Percentiles rank a stretch among this genome's conserved stretches.
Conservation (phyloP, 257 asterid genomes). For the Nicotiana obtusifolia region DNA sequence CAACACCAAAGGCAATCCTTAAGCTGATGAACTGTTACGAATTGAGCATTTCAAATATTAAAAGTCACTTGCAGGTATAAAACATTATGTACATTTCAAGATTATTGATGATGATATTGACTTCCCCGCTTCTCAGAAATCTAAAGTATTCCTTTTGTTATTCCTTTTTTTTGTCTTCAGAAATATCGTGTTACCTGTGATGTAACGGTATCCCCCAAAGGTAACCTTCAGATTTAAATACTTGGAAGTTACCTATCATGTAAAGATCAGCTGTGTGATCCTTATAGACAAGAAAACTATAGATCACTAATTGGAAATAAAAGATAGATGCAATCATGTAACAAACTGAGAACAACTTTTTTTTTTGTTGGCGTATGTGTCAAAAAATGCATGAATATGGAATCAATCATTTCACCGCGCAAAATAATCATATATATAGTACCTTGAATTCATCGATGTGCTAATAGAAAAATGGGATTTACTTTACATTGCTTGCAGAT, state of each 20-base stretch:
- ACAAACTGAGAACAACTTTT: too few relatives aligned
- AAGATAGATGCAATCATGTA: not conserved
- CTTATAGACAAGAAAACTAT: not conserved
- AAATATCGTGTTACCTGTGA: constrained; percentile 29
- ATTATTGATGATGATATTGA: not conserved
- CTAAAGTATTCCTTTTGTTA: not conserved
- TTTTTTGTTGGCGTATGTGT: too few relatives aligned
- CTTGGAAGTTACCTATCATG: not conserved
- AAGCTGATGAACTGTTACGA: constrained; percentile 45
- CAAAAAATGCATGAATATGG: too few relatives aligned
- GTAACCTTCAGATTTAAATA: constrained; percentile 4
- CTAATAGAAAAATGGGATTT: not conserved
- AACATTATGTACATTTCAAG: not conserved
- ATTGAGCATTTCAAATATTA: constrained; percentile 43
- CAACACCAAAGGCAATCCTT: constrained; percentile 49
- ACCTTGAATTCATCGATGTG: not conserved
- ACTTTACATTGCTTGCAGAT: not conserved
- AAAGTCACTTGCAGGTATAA: constrained; percentile 55
- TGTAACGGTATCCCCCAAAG: constrained; percentile 19
- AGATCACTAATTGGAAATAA: not conserved
- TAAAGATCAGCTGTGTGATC: not conserved
- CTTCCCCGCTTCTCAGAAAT: not conserved
- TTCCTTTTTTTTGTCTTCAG: constrained; percentile 3
- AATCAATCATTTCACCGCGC: too few relatives aligned
- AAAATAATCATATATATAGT: too few relatives aligned